phyloP scores from a whole-genome alignment of 371 early-diverging fungal species.

The Mortierella sp. region DNA sequence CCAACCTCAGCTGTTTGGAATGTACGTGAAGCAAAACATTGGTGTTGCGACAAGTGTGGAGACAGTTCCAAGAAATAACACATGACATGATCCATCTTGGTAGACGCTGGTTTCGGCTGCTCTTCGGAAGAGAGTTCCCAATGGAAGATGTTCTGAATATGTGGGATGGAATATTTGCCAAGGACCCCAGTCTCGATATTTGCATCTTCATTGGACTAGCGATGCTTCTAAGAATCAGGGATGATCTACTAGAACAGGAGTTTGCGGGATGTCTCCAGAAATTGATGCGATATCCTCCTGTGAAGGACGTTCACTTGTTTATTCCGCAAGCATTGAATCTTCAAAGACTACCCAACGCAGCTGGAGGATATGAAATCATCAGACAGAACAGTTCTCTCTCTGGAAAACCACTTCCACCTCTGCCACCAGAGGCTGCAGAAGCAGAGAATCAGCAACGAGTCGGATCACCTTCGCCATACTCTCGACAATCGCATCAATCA shows the following conservation, averaged over 20 bases:
- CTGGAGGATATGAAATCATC: constrained; percentile 65
- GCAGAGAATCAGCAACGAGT: constrained; percentile 15
- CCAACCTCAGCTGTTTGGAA: constrained; percentile 94
- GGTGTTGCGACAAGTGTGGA: background rate
- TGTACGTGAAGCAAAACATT: constrained; percentile 58
- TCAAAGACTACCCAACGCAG: constrained; percentile 61
- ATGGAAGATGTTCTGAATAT: constrained; percentile 76
- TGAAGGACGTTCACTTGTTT: constrained; percentile 63
- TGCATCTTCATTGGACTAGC: constrained; percentile 86
- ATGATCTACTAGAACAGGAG: constrained; percentile 78
- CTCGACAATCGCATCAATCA: constrained; percentile 14
- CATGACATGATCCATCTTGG: background rate
- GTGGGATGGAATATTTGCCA: constrained; percentile 93
- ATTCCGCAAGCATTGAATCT: constrained; percentile 76
- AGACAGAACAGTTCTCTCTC: constrained; percentile 65
- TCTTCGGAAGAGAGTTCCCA: constrained; percentile 91
- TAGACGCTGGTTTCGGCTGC: constrained; percentile 92
- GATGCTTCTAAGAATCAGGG: constrained; percentile 78
- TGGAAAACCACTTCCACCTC: constrained; percentile 61
- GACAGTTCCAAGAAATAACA: background rate
- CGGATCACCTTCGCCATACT: constrained; percentile 15
- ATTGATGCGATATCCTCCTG: constrained; percentile 81
- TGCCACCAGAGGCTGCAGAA: constrained; percentile 14
- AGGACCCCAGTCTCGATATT: constrained; percentile 75
- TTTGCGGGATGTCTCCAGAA: constrained; percentile 79